These are phyloP conservation scores for Arthroderma uncinatum DNA, from an alignment of 2,329 filamentous ascomycete genomes.

Conservation along the genomic window DNA sequence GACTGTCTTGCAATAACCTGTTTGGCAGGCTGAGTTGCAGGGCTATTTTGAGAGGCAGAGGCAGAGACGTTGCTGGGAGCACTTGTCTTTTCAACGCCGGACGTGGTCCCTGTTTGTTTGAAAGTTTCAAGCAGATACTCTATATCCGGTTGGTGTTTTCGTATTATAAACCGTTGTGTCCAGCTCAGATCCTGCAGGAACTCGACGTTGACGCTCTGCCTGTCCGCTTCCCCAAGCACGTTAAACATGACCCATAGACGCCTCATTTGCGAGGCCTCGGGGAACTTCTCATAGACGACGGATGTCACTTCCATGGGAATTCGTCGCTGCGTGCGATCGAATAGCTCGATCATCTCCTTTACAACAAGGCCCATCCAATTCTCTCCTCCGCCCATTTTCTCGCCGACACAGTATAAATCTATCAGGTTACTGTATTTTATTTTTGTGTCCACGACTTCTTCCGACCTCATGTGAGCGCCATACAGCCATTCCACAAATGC, in stretches of 20 bases:
- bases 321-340: not conserved
- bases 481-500: conserved; percentile 8
- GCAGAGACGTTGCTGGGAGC: not conserved
- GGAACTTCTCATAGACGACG: not conserved
- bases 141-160: not conserved
- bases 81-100: not conserved
- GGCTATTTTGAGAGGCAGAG: not conserved
- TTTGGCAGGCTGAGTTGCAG: not conserved
- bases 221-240: not conserved
- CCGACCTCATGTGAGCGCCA: not conserved
- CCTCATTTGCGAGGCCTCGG: not conserved
- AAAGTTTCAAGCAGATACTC: not conserved
- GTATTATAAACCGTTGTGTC: conserved; percentile 1
- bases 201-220: not conserved
- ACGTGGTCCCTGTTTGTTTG: not conserved
- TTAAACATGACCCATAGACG: conserved; percentile 3
- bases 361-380: not conserved
- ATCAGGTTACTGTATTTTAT: not conserved
- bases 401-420: conserved; percentile 5
- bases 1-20: not conserved
- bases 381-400: not conserved
- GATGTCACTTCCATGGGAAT: not conserved
- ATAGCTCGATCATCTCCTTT: not conserved
- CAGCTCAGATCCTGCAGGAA: conserved; percentile 4
- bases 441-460: not conserved